Conservation (phyloP, 371 early-diverging fungal genomes). For the Apophysomyces elegans region DNA sequence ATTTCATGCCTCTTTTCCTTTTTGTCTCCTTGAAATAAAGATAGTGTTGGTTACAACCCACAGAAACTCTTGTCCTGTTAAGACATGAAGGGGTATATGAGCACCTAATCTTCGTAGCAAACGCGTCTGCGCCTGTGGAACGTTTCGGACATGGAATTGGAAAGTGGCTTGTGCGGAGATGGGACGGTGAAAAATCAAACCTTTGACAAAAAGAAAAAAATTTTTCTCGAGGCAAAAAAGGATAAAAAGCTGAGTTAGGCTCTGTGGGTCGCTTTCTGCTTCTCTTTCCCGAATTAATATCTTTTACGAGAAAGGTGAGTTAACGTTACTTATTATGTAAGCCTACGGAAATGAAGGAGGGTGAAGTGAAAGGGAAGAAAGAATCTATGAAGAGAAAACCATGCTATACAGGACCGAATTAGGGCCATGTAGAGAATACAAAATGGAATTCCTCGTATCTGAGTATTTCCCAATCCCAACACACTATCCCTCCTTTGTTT, state of each 20-base stretch:
- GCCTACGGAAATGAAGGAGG: too few species aligned
- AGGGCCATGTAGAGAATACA: conserved; percentile 5
- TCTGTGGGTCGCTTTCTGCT: too few species aligned
- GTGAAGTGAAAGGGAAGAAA: background rate
- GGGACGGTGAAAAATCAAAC: background rate
- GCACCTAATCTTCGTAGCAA: background rate
- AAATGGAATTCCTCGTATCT: conserved; percentile 12
- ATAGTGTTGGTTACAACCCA: too few species aligned
- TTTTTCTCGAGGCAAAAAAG: background rate
- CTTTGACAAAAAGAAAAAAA: background rate
- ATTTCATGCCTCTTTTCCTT: too few species aligned
- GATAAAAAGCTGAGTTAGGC: background rate
- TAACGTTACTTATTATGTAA: too few species aligned
- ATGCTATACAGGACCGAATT: background rate
- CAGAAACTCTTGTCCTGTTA: too few species aligned
- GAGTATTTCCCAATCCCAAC: background rate
- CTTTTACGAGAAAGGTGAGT: background rate
- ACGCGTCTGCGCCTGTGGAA: background rate
- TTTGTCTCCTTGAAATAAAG: too few species aligned
- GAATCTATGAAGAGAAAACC: conserved; percentile 1
- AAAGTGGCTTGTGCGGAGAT: background rate
- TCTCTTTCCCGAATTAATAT: background rate
- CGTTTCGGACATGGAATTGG: background rate
- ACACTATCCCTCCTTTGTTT: background rate
- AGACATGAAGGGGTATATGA: too few species aligned